phyloP scores from a whole-genome alignment of 495 filamentous ascomycete species.

The Xylaria nigripes region DNA sequence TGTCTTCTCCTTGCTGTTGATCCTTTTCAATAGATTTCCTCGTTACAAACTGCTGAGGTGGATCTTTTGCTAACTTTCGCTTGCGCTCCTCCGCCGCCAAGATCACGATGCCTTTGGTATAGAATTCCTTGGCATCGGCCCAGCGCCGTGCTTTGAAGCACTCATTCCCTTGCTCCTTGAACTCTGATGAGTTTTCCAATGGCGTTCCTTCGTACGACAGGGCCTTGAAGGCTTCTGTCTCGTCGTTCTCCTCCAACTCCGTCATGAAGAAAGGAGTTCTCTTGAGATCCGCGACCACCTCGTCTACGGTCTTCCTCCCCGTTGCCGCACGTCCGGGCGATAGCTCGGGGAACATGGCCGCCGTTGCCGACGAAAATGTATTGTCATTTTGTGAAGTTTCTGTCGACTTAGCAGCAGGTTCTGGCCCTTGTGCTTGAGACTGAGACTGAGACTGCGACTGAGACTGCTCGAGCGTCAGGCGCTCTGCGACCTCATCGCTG shows the following conservation, averaged over 20 bases:
- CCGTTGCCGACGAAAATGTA: not conserved
- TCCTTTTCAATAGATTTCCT: constrained; percentile 28
- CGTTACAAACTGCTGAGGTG: constrained; percentile 3
- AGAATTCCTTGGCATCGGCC: constrained; percentile 84
- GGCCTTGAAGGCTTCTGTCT: constrained; percentile 79
- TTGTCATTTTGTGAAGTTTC: constrained; percentile 12
- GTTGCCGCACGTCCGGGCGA: constrained; percentile 55
- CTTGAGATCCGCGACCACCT: constrained; percentile 67
- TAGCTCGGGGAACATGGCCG: constrained; percentile 32
- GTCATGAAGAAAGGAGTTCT: constrained; percentile 93
- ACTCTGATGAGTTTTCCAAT: constrained; percentile 66
- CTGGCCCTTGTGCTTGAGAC: constrained; percentile 25
- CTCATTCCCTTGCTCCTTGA: constrained; percentile 87
- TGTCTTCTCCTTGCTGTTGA: constrained; percentile 9
- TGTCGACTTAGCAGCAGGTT: constrained; percentile 12
- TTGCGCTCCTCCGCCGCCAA: constrained; percentile 51
- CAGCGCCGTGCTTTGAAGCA: constrained; percentile 64
- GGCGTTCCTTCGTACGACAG: constrained; percentile 88
- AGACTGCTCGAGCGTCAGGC: constrained; percentile 22
- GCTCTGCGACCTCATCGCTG: constrained; percentile 27
- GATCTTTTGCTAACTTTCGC: constrained; percentile 17
- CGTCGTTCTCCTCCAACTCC: constrained; percentile 70
- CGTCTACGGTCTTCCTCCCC: constrained; percentile 55
- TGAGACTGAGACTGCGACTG: constrained; percentile 1
- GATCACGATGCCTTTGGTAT: constrained; percentile 69